Evolutionary conservation across 257 asterid genomes (phyloP).

Genomic region (Scutellaria baicalensis): DNA sequence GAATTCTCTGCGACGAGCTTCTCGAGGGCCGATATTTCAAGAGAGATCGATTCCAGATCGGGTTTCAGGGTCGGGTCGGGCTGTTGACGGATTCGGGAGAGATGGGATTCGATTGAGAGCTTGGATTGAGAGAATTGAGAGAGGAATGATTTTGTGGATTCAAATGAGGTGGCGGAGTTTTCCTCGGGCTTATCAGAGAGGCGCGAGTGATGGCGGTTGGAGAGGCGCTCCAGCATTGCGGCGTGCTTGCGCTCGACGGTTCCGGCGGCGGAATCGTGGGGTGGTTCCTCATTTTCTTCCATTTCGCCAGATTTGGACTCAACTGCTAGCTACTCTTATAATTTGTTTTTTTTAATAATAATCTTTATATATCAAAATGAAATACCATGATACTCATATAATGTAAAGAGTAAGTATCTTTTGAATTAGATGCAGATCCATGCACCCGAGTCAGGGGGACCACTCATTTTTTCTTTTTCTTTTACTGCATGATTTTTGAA

Average conservation of each 20-base stretch:
- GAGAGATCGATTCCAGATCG: conserved; percentile 44
- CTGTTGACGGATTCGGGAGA: conserved; percentile 39
- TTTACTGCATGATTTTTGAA: no score
- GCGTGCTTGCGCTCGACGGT: conserved; percentile 58
- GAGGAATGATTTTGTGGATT: conserved; percentile 60
- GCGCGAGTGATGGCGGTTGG: conserved; percentile 66
- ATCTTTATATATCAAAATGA: no score
- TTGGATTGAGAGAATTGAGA: conserved; percentile 59
- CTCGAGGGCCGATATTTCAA: conserved; percentile 61
- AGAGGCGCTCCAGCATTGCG: conserved; percentile 79
- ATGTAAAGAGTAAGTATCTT: no score
- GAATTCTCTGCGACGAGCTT: conserved; percentile 67
- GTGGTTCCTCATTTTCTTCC: conserved; percentile 35
- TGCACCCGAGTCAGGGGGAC: no score
- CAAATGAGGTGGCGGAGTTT: conserved; percentile 19
- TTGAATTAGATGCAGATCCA: no score
- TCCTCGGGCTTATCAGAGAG: conserved; percentile 28
- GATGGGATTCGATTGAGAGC: conserved; percentile 49
- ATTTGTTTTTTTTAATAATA: no score
- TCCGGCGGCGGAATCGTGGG: conserved; percentile 18
- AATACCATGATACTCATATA: no score
- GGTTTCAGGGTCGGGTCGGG: conserved; percentile 35
- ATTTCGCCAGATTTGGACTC: conserved; percentile 7
- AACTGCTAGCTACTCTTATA: background rate
- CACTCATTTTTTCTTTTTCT: no score